Evolutionary conservation across 176 grass and related monocot genomes (phyloP).

Genomic region (Puya raimondii): DNA sequence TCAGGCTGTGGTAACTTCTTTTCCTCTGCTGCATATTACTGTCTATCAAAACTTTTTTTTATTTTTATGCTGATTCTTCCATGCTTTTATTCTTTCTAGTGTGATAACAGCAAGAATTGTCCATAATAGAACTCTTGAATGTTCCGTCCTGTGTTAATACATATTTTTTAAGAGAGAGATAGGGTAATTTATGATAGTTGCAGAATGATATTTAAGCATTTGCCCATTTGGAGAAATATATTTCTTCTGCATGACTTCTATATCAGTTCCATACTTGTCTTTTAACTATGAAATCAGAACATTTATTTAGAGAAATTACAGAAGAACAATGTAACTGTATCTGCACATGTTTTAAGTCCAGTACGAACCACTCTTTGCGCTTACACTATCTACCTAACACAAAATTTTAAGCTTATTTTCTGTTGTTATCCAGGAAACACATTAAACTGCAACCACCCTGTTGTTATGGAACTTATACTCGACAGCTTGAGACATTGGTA

Average conservation of each 20-base stretch:
- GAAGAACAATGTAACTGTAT: too few species aligned
- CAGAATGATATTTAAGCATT: too few species aligned
- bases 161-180: too few species aligned
- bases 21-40: background rate
- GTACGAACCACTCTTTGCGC: too few species aligned
- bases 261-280: background rate
- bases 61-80: background rate
- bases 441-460: constrained; percentile 97
- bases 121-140: background rate
- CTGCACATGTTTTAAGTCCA: too few species aligned
- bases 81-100: background rate
- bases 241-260: too few species aligned
- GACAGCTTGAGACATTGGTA: constrained; percentile 99
- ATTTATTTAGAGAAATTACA: too few species aligned
- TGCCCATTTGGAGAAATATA: too few species aligned
- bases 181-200: too few species aligned
- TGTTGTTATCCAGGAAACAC: constrained; percentile 69
- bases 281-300: too few species aligned
- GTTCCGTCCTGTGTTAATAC: too few species aligned
- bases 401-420: background rate
- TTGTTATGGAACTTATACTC: constrained; percentile 89
- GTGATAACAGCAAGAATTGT: background rate
- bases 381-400: too few species aligned
- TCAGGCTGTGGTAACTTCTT: constrained; percentile 85
- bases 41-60: background rate